phyloP scores from a whole-genome alignment of 495 filamentous ascomycete species.

The Aspergillus nanangensis region DNA sequence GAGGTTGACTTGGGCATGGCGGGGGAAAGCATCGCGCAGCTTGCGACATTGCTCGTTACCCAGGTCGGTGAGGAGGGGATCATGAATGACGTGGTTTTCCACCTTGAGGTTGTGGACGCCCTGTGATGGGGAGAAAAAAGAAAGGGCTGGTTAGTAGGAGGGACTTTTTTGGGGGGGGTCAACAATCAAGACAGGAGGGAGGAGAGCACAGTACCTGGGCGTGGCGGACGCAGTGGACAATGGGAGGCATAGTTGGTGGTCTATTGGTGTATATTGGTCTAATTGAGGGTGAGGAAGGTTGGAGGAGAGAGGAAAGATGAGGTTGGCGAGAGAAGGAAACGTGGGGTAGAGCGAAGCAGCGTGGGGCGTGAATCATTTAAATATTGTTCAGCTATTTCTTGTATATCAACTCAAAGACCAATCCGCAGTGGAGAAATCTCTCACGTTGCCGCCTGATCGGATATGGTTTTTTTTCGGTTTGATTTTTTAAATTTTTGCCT shows the following conservation, averaged over 20 bases:
- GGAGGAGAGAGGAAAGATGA: not conserved
- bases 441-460: too few relatives aligned
- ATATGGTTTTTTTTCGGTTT: too few relatives aligned
- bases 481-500: too few relatives aligned
- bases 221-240: conserved; percentile 50
- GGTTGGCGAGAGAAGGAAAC: conserved; percentile 1
- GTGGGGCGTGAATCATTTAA: not conserved
- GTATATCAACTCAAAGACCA: too few relatives aligned
- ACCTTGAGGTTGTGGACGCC: conserved; percentile 76
- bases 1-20: conserved; percentile 59
- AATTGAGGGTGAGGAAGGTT: not conserved
- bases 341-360: conserved; percentile 6
- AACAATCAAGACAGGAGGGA: not conserved
- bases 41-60: conserved; percentile 71
- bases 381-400: too few relatives aligned
- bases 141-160: not conserved
- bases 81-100: conserved; percentile 68
- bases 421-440: conserved; percentile 4
- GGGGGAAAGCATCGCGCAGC: conserved; percentile 60
- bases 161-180: conserved; percentile 1
- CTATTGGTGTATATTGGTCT: not conserved
- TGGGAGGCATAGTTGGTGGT: conserved; percentile 26
- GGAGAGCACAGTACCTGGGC: conserved; percentile 37
- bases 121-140: too few relatives aligned
- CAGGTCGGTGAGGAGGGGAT: conserved; percentile 73